Percentiles rank a stretch among this genome's conserved stretches.
Conservation (phyloP, 169 alveolate species). For the Eimeria mitis region DNA sequence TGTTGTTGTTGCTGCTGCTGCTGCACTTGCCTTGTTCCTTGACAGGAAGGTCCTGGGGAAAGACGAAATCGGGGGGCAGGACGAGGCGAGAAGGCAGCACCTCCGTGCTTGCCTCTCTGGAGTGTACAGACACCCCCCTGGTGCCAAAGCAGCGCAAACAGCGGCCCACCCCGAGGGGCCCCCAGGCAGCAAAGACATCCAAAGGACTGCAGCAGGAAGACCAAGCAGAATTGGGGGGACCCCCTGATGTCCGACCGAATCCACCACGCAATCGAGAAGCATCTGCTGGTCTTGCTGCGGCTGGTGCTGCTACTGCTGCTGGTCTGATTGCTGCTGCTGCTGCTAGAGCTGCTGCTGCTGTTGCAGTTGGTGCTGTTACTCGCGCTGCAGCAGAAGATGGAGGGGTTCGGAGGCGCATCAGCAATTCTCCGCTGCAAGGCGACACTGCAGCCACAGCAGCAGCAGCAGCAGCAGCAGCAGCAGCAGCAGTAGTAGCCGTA, state of each 20-base stretch:
- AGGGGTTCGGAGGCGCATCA: neutral
- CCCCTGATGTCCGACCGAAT: neutral
- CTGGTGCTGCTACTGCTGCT: constrained; percentile 2
- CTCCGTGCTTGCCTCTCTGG: neutral
- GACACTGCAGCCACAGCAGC: neutral
- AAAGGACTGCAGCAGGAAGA: neutral
- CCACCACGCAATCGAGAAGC: neutral
- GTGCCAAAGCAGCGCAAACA: neutral
- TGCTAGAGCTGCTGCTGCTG: neutral
- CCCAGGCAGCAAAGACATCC: neutral
- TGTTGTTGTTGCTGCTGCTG: constrained; percentile 3
- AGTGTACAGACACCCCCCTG: constrained; percentile 3
- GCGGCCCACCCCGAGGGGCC: neutral
- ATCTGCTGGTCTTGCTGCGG: neutral
- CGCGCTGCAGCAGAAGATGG: neutral
- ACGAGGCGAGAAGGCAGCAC: constrained; percentile 47
- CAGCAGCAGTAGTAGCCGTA: neutral
- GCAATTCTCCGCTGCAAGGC: neutral
- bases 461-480: neutral
- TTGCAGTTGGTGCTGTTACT: neutral
- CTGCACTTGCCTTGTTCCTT: constrained; percentile 53
- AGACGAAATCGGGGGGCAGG: neutral
- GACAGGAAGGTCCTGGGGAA: constrained; percentile 11
- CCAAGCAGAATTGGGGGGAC: too few species aligned
- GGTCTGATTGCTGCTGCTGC: neutral